A percentile compares a stretch with the other conserved stretches of the same genome.
phyloP scores from a whole-genome alignment of 768 basidiomycete species.

The Macrocybe gigantea region DNA sequence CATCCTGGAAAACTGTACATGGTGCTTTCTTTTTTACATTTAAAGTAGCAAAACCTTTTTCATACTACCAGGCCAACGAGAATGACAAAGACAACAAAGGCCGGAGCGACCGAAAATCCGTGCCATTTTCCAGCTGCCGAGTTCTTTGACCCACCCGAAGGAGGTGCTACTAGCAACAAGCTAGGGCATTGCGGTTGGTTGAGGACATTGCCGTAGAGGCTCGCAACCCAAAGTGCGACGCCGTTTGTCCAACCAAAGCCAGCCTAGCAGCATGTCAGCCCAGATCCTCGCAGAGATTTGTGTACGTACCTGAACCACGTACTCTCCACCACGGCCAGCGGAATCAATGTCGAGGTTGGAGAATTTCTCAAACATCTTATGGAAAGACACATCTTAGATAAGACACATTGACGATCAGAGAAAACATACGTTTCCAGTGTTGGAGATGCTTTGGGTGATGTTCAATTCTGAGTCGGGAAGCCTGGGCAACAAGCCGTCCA shows the following conservation, averaged over 20 bases:
- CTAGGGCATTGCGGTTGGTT: conserved; percentile 60
- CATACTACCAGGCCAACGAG: conserved; percentile 33
- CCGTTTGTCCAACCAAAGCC: conserved; percentile 93
- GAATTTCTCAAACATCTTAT: conserved; percentile 87
- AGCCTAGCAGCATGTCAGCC: conserved; percentile 28
- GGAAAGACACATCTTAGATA: conserved; percentile 1
- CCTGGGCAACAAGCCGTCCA: conserved; percentile 61
- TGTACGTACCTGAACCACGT: conserved; percentile 65
- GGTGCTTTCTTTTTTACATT: no score
- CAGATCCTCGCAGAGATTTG: background rate
- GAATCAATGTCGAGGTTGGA: conserved; percentile 73
- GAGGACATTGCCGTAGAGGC: conserved; percentile 56
- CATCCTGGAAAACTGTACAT: no score
- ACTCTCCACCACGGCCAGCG: conserved; percentile 80
- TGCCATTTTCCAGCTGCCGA: no score
- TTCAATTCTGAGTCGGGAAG: conserved; percentile 68
- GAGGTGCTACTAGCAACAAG: conserved; percentile 11
- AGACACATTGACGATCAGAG: background rate
- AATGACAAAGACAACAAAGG: no score
- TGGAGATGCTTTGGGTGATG: conserved; percentile 56
- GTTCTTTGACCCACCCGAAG: no score
- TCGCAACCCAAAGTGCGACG: conserved; percentile 69
- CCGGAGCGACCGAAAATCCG: no score
- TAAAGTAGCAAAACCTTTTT: conserved; percentile 32
- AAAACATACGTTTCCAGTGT: conserved; percentile 68